Evolutionary conservation across 371 early-diverging fungal genomes (phyloP), one percentile per base, ranked within the genome.

Genomic region (Saksenaea vasiformis): DNA sequence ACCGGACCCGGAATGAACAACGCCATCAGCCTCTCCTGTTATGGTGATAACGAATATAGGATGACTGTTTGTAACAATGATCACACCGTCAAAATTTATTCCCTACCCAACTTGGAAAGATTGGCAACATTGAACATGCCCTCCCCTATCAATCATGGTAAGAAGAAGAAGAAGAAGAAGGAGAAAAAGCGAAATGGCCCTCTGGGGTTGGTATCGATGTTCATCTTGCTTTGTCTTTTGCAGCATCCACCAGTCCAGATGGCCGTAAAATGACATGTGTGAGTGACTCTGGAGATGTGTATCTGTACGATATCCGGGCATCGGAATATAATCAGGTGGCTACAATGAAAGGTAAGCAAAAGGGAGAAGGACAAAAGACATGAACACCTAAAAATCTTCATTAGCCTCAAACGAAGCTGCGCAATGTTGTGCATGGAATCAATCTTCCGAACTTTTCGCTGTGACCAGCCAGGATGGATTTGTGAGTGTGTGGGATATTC

Each of bases 41-140:
- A 34, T 34, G 31, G 31, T 31, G 38, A 58, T n/a, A 35, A 65
- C 27, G 61, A 58, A 5, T 28, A 65, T 28, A 60, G 69, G 51
- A 41, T 95, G 43, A 70, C 93, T 17, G 85, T 95, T 27, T 92
- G 95, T 78, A 97, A 94, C 77, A 97, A 95, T 67, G 97, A 97
- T 69, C 87, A 93, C 66, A 92, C 91, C 11, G 53, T 41, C 55
- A 62, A 38, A 24, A 17, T 36, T 24, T 22, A 57, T 57, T 57
- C 41, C 58, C 24, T 38, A 65, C 56, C 65, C 54, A 84, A 72
- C 37, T 76, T 94, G 62, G 78, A 87, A 47, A 80, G 86, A 13
- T 64, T 93, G 15, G 69, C 85, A 5, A 83, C 73, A 17, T 78
- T 94, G n/a, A 65, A 79, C 19, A 72, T 92, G 13, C 91, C 93